Percentiles rank a stretch among this genome's conserved stretches.
Evolutionary conservation across 2,329 filamentous ascomycete genomes (phyloP).

Genomic region (Macroventuria anomochaeta): DNA sequence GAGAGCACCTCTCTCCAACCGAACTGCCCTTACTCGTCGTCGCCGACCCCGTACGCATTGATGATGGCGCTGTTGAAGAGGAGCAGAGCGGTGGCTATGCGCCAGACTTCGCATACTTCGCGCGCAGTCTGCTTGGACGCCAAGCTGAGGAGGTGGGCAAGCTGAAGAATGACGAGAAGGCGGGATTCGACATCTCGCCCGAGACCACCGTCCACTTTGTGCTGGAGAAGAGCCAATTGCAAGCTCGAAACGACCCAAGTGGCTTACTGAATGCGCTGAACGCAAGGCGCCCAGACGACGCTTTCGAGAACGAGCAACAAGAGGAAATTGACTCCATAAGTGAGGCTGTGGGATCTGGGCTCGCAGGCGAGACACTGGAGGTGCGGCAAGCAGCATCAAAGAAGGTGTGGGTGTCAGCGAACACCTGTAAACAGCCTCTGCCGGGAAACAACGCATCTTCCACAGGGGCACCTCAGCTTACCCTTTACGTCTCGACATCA

Average conservation of each 20-base stretch:
- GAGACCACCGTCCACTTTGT: constrained; percentile 70
- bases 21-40: constrained; percentile 45
- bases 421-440: constrained; percentile 80
- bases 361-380: constrained; percentile 17
- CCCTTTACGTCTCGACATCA: constrained; percentile 76
- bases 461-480: constrained; percentile 67
- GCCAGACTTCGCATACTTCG: constrained; percentile 67
- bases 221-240: constrained; percentile 64
- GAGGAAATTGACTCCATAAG: background rate
- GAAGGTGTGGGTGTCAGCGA: constrained; percentile 80
- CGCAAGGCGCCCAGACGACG: constrained; percentile 14
- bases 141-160: constrained; percentile 57
- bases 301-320: background rate
- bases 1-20: constrained; percentile 21
- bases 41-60: constrained; percentile 52
- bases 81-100: constrained; percentile 57
- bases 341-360: constrained; percentile 15
- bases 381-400: constrained; percentile 40
- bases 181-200: constrained; percentile 64
- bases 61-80: constrained; percentile 42
- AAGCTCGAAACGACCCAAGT: constrained; percentile 48
- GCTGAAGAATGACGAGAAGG: constrained; percentile 70
- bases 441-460: constrained; percentile 58
- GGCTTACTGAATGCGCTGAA: constrained; percentile 37
- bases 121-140: constrained; percentile 68